A percentile compares a stretch with the other conserved stretches of the same genome.
Evolutionary conservation across 495 filamentous ascomycete genomes (phyloP).

Genomic region (Tuber borchii): DNA sequence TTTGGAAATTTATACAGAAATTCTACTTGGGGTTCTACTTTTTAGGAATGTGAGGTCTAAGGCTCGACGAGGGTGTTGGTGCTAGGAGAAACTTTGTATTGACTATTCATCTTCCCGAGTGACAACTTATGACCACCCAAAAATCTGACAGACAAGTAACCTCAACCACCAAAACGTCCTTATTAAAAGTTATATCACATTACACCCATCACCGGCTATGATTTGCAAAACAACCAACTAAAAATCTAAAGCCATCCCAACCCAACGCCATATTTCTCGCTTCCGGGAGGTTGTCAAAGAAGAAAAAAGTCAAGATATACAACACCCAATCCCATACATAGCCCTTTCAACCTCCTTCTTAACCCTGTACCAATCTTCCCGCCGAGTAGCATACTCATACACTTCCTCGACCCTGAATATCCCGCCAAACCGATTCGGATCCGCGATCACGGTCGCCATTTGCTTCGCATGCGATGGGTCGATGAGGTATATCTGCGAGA

Average conservation of each 20-base stretch:
- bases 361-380: slow-evolving; percentile 90
- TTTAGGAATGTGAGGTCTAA: background rate
- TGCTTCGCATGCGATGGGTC: slow-evolving; percentile 84
- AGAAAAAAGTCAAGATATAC: slow-evolving; percentile 40
- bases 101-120: background rate
- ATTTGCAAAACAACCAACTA: background rate
- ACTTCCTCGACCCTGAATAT: slow-evolving; percentile 95
- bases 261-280: background rate
- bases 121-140: background rate
- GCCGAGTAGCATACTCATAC: slow-evolving; percentile 88
- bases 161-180: background rate
- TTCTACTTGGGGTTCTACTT: background rate
- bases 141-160: background rate
- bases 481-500: slow-evolving; percentile 93
- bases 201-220: background rate
- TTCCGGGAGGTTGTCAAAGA: background rate
- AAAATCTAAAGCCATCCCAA: background rate
- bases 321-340: slow-evolving; percentile 94
- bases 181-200: background rate
- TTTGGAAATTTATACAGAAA: background rate
- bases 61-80: background rate
- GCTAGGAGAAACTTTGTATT: background rate
- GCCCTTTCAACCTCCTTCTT: slow-evolving; percentile 83
- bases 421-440: slow-evolving; percentile 79
- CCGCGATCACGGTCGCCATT: slow-evolving; percentile 88